phyloP scores from a whole-genome alignment of 1,139 yeast genomes.

The Candida sojae region DNA sequence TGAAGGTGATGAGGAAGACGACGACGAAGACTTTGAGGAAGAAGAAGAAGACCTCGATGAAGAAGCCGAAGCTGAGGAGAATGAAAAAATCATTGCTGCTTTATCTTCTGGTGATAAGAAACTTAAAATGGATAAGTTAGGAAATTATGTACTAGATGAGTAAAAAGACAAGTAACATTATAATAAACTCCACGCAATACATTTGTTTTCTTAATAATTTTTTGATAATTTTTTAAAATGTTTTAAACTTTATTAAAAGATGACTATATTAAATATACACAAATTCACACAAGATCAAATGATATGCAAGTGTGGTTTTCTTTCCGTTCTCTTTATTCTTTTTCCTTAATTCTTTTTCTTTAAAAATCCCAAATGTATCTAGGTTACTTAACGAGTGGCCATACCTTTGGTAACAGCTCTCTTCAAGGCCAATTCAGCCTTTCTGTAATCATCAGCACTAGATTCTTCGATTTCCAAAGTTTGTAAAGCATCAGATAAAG shows the following conservation, averaged over 20 bases:
- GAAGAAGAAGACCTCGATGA: constrained; percentile 30
- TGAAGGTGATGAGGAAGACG: constrained; percentile 28
- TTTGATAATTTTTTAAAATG: constrained; percentile 10
- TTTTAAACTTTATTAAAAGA: constrained; percentile 8
- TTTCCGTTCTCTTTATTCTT: not conserved
- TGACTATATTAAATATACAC: constrained; percentile 12
- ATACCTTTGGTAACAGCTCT: constrained; percentile 99
- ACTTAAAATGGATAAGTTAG: constrained; percentile 76
- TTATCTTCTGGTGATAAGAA: constrained; percentile 59
- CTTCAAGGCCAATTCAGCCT: constrained; percentile 98
- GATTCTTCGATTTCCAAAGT: constrained; percentile 97
- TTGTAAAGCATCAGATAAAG: constrained; percentile 97
- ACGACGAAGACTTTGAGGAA: constrained; percentile 27
- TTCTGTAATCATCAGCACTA: constrained; percentile 95
- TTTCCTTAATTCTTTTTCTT: not conserved
- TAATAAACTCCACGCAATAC: constrained; percentile 2
- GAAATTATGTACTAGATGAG: constrained; percentile 70
- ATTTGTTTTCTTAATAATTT: constrained; percentile 2
- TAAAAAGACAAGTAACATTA: constrained; percentile 14
- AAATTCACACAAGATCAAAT: constrained; percentile 4
- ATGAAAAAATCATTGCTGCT: constrained; percentile 73
- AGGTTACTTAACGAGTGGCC: constrained; percentile 81
- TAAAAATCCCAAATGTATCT: not conserved
- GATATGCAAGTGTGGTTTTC: not conserved
- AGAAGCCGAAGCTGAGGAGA: constrained; percentile 52